Conservation (phyloP, 805 yeast species). For the Jamesozyma gamospora region DNA sequence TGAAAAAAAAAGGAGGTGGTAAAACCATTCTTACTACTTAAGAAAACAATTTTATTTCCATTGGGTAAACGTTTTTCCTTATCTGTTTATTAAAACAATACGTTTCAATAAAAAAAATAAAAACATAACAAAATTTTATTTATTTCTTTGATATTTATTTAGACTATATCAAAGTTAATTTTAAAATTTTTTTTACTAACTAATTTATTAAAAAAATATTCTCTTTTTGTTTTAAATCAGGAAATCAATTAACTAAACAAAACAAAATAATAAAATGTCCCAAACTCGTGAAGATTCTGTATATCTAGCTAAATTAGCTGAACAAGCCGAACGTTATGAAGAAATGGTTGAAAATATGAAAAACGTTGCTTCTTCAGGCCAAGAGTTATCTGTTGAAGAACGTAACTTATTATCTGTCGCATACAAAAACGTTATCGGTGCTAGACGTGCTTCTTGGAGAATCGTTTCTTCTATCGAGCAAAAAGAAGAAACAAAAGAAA, state of each 20-base stretch:
- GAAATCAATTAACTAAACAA: neutral
- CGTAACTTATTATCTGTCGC: slow-evolving; percentile 93
- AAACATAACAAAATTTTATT: no score
- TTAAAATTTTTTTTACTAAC: no score
- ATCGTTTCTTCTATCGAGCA: slow-evolving; percentile 93
- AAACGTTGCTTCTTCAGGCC: slow-evolving; percentile 87
- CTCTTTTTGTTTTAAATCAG: neutral
- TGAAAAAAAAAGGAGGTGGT: no score
- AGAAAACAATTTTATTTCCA: no score
- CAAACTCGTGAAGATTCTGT: slow-evolving; percentile 94
- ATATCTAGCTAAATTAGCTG: slow-evolving; percentile 93
- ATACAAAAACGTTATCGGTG: slow-evolving; percentile 94
- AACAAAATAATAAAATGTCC: slow-evolving; percentile 39
- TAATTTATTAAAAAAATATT: no score
- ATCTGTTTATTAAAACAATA: no score
- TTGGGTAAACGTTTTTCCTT: no score
- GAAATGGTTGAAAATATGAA: slow-evolving; percentile 98
- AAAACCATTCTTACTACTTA: no score
- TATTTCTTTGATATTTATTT: no score
- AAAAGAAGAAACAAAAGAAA: slow-evolving; percentile 91
- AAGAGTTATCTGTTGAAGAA: slow-evolving; percentile 90
- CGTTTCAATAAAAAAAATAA: no score
- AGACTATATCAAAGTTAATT: no score
- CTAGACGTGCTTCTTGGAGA: slow-evolving; percentile 98
- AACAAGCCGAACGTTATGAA: slow-evolving; percentile 97